These are phyloP conservation scores for Cyberlindnera xishuangbannaensis DNA, from an alignment of 805 yeast species.

Conservation along the genomic window DNA sequence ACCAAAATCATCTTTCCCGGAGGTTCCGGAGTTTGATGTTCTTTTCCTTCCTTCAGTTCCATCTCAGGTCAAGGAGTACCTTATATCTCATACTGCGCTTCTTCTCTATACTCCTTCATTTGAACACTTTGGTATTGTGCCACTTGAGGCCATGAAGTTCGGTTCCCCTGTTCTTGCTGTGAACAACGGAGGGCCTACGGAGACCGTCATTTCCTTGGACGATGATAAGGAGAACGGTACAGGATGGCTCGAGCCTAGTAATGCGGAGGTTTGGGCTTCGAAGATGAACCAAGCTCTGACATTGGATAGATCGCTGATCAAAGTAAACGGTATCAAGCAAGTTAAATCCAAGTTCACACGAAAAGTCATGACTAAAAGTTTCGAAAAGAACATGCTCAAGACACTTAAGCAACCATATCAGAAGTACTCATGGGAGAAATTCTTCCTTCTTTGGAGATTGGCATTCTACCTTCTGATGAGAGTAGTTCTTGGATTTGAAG, in stretches of 20 bases:
- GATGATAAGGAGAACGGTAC: conserved; percentile 38
- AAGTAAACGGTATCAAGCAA: conserved; percentile 27
- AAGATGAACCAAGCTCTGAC: conserved; percentile 37
- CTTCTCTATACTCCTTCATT: conserved; percentile 83
- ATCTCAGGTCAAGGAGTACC: conserved; percentile 53
- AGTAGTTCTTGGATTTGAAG: conserved; percentile 4
- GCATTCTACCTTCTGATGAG: conserved; percentile 14
- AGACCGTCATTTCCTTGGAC: conserved; percentile 44
- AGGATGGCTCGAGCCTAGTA: conserved; percentile 54
- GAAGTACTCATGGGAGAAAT: conserved; percentile 28
- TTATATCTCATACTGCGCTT: conserved; percentile 51
- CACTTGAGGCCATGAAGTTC: conserved; percentile 86
- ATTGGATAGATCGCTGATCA: conserved; percentile 17
- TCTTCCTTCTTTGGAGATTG: conserved; percentile 21
- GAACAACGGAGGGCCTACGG: conserved; percentile 89
- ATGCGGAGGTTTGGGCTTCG: conserved; percentile 48
- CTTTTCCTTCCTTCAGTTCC: conserved; percentile 80
- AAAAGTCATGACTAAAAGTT: conserved; percentile 32
- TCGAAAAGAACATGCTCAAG: conserved; percentile 31
- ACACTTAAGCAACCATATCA: conserved; percentile 22
- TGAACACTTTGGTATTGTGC: conserved; percentile 98
- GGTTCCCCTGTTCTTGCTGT: conserved; percentile 83
- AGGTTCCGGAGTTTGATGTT: conserved; percentile 35
- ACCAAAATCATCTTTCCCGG: neutral
- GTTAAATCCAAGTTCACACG: conserved; percentile 30